Conservation (phyloP, 2,329 filamentous ascomycete species). For the Scytalidium sp. region DNA sequence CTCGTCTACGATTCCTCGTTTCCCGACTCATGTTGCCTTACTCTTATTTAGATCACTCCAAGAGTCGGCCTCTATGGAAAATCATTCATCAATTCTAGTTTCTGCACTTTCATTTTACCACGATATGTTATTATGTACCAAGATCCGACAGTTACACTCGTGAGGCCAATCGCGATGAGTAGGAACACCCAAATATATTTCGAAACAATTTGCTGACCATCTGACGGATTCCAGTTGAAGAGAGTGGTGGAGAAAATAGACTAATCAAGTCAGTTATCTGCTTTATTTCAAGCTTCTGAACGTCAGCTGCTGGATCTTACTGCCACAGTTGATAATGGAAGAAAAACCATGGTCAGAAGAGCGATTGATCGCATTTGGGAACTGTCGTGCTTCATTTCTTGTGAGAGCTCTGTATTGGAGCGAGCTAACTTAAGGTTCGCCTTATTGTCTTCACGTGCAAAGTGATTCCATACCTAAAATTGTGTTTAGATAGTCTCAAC, state of each 20-base stretch:
- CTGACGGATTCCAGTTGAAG: not conserved
- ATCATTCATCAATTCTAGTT: not conserved
- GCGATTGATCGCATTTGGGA: conserved; percentile 37
- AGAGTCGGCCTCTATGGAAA: not conserved
- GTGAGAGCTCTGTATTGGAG: conserved; percentile 7
- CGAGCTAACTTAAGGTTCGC: not conserved
- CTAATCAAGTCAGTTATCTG: not conserved
- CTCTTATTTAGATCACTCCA: not conserved
- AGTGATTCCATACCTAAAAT: not conserved
- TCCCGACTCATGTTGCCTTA: not conserved
- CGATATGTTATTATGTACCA: not conserved
- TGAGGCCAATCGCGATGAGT: not conserved
- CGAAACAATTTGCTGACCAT: not conserved
- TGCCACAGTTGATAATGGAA: conserved; percentile 22
- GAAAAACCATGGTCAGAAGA: conserved; percentile 37
- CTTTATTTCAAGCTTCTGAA: not conserved
- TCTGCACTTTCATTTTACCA: not conserved
- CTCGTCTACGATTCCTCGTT: not conserved
- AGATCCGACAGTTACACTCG: not conserved
- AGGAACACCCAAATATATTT: not conserved
- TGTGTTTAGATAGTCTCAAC: not conserved
- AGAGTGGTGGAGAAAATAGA: not conserved
- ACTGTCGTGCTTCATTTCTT: conserved; percentile 26
- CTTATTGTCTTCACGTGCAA: not conserved
- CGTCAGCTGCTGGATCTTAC: not conserved